These are phyloP conservation scores for Ramaria sp. DNA, from an alignment of 768 basidiomycete species.

Conservation along the genomic window DNA sequence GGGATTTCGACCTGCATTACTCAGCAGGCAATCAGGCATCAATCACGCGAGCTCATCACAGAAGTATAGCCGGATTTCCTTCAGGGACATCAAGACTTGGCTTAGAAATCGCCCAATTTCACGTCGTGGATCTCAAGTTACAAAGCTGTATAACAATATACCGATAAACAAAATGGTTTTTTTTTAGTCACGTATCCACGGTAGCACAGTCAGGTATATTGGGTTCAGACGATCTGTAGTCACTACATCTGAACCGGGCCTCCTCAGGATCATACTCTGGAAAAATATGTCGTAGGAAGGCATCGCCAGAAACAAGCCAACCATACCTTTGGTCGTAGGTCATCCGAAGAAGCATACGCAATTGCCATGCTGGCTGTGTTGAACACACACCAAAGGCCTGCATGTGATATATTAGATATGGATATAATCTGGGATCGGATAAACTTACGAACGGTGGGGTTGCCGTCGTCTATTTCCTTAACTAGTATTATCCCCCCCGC, in stretches of 20 bases:
- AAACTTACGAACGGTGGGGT: conserved; percentile 19
- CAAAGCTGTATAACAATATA: too few relatives aligned
- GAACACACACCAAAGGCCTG: conserved; percentile 74
- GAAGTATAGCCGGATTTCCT: too few relatives aligned
- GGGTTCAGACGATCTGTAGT: not conserved
- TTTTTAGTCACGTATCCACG: not conserved
- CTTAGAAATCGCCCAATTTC: too few relatives aligned
- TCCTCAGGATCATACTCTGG: conserved; percentile 27
- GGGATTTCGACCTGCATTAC: too few relatives aligned
- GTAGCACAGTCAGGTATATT: not conserved
- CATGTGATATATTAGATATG: conserved; percentile 16
- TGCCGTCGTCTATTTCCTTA: conserved; percentile 27
- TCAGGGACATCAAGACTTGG: too few relatives aligned
- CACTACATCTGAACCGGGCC: not conserved
- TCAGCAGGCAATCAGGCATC: too few relatives aligned
- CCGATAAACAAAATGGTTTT: too few relatives aligned
- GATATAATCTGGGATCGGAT: not conserved
- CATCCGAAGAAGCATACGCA: conserved; percentile 47
- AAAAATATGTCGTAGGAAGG: not conserved
- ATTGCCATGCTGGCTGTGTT: conserved; percentile 78
- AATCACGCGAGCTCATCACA: too few relatives aligned
- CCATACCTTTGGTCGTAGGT: conserved; percentile 48
- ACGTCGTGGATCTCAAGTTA: too few relatives aligned
- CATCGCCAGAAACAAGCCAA: not conserved
- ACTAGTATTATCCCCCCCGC: conserved; percentile 56